Evolutionary conservation across 495 filamentous ascomycete genomes (phyloP), one percentile per base, ranked within the genome.

Genomic region (Penicillium arizonense): DNA sequence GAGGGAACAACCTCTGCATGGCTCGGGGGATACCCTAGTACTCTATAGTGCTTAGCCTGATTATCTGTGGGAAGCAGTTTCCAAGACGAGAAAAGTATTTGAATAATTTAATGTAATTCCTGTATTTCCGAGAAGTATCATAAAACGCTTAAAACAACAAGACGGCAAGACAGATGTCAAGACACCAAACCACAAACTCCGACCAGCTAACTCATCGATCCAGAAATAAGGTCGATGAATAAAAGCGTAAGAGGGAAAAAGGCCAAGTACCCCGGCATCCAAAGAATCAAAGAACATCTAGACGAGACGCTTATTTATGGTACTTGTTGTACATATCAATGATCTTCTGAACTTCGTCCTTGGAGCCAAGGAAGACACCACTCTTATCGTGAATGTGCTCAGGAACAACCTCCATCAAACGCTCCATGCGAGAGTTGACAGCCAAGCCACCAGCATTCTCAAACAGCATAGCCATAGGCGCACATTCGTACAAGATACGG

Each of bases 401-500:
- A 1, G 94, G 94, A 2, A 91, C 85, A 44, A 97, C 87, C 41
- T 88, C 85, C 50, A 98, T 77, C 85, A 98, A 90, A 34, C 94
- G 86, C 53, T 84, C 73, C 88, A 95, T 94, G 35, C 84, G 82
- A 72, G 88, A 89, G 71, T 96, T 87, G 16, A 98, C 77, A 3
- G 94, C 94, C 71, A 94, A 83, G 41, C 94, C 94, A 57, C 94
- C 94, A 57, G 94, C 94, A 73, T 98, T 96, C 78, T 98, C 94
- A 75, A 98, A 96, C 18, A 98, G 80, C 91, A 97, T 90, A 5
- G 95, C 95, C 94, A 98, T 98, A 14, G 94, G 94, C 3, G 95
- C 94, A 70, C 94, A 98, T 77, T 98, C 94, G 74, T 98, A 98
- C 64, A 98, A 70, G 60, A 98, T 98, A 55, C 94, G 81, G 61